Evolutionary conservation across 2,329 filamentous ascomycete genomes (phyloP), one percentile per base, ranked within the genome.

Genomic region (Cladophialophora bantiana): DNA sequence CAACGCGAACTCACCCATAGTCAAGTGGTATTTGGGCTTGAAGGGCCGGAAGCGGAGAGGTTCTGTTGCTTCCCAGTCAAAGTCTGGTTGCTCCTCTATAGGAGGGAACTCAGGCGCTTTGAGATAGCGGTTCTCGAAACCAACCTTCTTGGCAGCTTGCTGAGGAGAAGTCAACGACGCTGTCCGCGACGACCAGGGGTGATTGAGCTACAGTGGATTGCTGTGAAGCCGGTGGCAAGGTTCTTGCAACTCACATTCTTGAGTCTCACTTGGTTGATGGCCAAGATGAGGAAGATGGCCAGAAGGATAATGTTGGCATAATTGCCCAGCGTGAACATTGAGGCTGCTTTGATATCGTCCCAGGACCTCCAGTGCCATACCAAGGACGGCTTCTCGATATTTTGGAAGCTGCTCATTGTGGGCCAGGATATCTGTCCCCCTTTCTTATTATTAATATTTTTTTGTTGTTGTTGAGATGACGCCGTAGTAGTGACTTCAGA

Each of bases 21-120:
- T 88, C 59, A 89, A 75, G 73, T 89, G 83, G 73, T 86, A 89
- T 71, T 84, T 87, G 4, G 85, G 82, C 74, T 86, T 88, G 75
- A 88, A 88, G 0, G 85, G 84, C 13, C 87, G 79, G 10, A 87
- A 74, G 64, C 85, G 81, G 42, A 86, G 73, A 0, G 85, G 87
- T 64, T 83, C 79, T 36, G 81, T 83, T 0, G 76, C 79, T 59
- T 78, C 73, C 81, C 85, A 84, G 66, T 85, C 76, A 69, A 89
- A 86, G 63, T 81, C 75, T 2, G 74, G 55, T 3, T 88, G 76
- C 2, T 85, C 81, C 26, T 77, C 72, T 42, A 80, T 72, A 1
- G 71, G 56, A 1, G 75, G 73, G 54, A 75, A 76, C 20, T 67
- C 73, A 10, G 70, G 69, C 9, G 71, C 70, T 50, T 66, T 62